A percentile compares a stretch with the other conserved stretches of the same genome.
Evolutionary conservation across 768 basidiomycete genomes (phyloP).

Genomic region (Amyloporia xantha): DNA sequence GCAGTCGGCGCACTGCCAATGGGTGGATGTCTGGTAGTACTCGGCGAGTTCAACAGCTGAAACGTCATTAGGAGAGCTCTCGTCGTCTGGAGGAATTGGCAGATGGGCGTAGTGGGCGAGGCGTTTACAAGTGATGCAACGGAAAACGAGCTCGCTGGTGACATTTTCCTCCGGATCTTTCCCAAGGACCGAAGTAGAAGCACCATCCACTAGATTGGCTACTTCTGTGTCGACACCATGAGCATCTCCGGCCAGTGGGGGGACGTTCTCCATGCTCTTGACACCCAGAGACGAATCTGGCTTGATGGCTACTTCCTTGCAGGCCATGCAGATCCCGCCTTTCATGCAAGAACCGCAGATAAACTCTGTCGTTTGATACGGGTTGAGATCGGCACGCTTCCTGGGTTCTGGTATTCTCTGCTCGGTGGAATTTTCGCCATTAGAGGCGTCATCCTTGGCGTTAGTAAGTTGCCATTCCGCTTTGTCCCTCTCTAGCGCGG

Average conservation of each 20-base stretch:
- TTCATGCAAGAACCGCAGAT: constrained; percentile 69
- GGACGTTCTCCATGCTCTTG: not conserved
- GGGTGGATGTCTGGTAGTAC: constrained; percentile 48
- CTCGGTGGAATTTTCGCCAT: not conserved
- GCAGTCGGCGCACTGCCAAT: constrained; percentile 78
- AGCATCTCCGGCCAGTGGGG: too few species aligned
- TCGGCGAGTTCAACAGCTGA: constrained; percentile 40
- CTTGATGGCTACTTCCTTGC: constrained; percentile 49
- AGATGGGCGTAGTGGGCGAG: constrained; percentile 78
- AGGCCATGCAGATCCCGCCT: constrained; percentile 75
- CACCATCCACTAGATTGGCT: too few species aligned
- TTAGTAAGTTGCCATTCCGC: constrained; percentile 30
- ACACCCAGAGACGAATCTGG: constrained; percentile 28
- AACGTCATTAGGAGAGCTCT: constrained; percentile 12
- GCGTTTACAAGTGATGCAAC: constrained; percentile 80
- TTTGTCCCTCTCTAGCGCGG: constrained; percentile 48
- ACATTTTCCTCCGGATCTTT: constrained; percentile 13
- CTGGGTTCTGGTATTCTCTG: constrained; percentile 25
- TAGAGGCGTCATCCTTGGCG: constrained; percentile 5
- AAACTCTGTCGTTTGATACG: constrained; percentile 68
- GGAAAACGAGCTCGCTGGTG: constrained; percentile 54
- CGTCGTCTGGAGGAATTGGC: constrained; percentile 35
- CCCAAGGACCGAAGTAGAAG: too few species aligned
- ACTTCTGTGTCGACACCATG: too few species aligned
- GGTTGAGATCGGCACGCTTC: constrained; percentile 41